A percentile compares a stretch with the other conserved stretches of the same genome.
phyloP scores from a whole-genome alignment of 2,329 filamentous ascomycete genomes.

The Xylariaceae sp. region DNA sequence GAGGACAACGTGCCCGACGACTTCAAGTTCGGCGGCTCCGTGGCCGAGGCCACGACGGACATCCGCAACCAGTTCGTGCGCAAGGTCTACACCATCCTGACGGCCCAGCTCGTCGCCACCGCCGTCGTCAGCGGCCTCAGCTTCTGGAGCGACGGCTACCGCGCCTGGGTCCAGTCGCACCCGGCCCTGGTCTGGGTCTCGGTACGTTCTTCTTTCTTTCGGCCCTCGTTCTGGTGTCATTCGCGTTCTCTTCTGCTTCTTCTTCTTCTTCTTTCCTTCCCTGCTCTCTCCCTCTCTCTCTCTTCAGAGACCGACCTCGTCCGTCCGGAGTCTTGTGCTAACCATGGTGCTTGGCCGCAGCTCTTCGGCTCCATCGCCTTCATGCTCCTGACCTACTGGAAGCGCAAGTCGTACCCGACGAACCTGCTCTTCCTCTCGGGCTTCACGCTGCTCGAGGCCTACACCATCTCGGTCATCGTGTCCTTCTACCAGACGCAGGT shows the following conservation, averaged over 20 bases:
- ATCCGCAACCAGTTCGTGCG: conserved; percentile 95
- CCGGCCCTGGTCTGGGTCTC: conserved; percentile 80
- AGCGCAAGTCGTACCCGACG: conserved; percentile 88
- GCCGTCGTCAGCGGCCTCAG: conserved; percentile 72
- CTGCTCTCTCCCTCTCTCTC: background rate
- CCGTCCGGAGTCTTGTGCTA: too few relatives aligned
- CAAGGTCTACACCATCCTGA: conserved; percentile 97
- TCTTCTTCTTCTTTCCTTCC: too few relatives aligned
- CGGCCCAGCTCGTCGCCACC: conserved; percentile 85
- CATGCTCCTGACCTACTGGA: conserved; percentile 88
- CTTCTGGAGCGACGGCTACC: conserved; percentile 77
- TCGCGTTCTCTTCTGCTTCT: too few relatives aligned
- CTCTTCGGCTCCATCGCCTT: conserved; percentile 77
- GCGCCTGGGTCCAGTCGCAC: conserved; percentile 77
- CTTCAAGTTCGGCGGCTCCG: conserved; percentile 96
- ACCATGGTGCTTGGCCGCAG: conserved; percentile 26
- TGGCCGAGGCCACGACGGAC: conserved; percentile 87
- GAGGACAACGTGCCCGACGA: conserved; percentile 93
- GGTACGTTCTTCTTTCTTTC: conserved; percentile 36
- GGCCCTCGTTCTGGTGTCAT: too few relatives aligned
- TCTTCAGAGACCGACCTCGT: background rate
- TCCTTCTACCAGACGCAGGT: conserved; percentile 80
- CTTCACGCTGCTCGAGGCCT: conserved; percentile 89
- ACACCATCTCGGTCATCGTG: conserved; percentile 85
- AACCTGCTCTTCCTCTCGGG: conserved; percentile 87